Percentiles rank a stretch among this genome's conserved stretches.
phyloP scores from a whole-genome alignment of 768 basidiomycete genomes.

The Phlegmacium glaucopus region DNA sequence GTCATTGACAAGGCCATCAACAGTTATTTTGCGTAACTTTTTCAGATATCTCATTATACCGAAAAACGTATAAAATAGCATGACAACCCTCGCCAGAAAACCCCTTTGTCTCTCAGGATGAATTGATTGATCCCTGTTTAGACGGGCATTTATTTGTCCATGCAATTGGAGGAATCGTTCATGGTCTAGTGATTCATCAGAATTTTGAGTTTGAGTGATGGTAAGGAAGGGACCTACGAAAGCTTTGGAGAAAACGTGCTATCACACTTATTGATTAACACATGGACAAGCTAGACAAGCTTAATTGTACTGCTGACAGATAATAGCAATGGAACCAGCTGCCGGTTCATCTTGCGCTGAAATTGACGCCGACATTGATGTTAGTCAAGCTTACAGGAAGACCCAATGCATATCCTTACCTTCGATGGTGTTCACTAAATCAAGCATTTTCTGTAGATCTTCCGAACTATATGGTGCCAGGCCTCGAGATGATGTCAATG shows the following conservation, averaged over 20 bases:
- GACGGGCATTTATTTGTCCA: slow-evolving; percentile 39
- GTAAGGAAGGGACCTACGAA: slow-evolving; percentile 21
- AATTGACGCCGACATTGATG: not conserved
- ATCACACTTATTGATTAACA: not conserved
- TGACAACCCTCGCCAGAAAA: slow-evolving; percentile 27
- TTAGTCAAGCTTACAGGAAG: not conserved
- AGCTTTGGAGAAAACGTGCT: slow-evolving; percentile 34
- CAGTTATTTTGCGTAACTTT: slow-evolving; percentile 40
- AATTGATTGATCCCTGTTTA: slow-evolving; percentile 37
- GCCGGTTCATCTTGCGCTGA: not conserved
- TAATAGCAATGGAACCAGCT: slow-evolving; percentile 1
- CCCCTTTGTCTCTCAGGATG: slow-evolving; percentile 26
- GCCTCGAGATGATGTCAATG: slow-evolving; percentile 6
- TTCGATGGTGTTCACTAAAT: slow-evolving; percentile 22
- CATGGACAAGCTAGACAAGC: not conserved
- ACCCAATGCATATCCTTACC: slow-evolving; percentile 9
- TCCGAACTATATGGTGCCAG: slow-evolving; percentile 8
- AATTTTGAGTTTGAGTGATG: not conserved
- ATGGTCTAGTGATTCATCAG: slow-evolving; percentile 16
- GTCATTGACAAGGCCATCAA: slow-evolving; percentile 40
- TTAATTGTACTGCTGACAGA: slow-evolving; percentile 4
- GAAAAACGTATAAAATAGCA: slow-evolving; percentile 40
- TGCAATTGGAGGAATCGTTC: slow-evolving; percentile 41
- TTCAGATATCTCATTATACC: slow-evolving; percentile 41
- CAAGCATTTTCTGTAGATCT: slow-evolving; percentile 25